phyloP scores from a whole-genome alignment of 169 alveolate genomes.

The Babesia bovis region DNA sequence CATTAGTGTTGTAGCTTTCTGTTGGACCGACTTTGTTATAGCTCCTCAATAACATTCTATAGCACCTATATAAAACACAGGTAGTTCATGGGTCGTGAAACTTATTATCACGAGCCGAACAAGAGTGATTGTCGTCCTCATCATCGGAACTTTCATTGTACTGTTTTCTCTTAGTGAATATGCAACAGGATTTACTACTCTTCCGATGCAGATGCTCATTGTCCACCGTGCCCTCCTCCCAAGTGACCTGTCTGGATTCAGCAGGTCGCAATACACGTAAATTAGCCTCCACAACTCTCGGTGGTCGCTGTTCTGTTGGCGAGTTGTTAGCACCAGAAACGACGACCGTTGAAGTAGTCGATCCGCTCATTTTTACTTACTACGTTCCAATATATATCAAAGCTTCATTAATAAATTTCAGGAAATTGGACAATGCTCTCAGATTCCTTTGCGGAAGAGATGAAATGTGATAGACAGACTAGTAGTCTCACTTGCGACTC shows the following conservation, averaged over 20 bases:
- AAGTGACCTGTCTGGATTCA: constrained; percentile 23
- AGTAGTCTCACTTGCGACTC: too few relatives aligned
- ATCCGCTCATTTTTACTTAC: background rate
- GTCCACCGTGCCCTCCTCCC: constrained; percentile 60
- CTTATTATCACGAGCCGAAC: background rate
- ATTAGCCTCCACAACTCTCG: constrained; percentile 8
- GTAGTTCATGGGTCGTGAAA: too few relatives aligned
- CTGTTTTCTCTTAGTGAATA: constrained; percentile 28
- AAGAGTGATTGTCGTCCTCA: background rate
- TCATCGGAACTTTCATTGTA: constrained; percentile 32
- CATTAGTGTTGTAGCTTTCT: too few relatives aligned
- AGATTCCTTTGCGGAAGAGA: too few relatives aligned
- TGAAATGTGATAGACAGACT: too few relatives aligned
- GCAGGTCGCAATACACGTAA: constrained; percentile 9
- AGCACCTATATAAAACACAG: too few relatives aligned
- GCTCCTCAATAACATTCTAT: too few relatives aligned
- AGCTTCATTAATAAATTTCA: too few relatives aligned
- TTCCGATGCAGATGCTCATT: constrained; percentile 44
- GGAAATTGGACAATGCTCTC: too few relatives aligned
- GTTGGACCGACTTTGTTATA: too few relatives aligned
- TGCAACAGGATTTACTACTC: constrained; percentile 65
- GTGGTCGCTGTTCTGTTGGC: background rate
- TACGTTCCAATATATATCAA: too few relatives aligned
- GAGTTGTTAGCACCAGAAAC: background rate
- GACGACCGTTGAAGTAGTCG: constrained; percentile 1